Base-by-base conservation (phyloP, 2,329 filamentous ascomycete species). In the Monilinia vaccinii-corymbosi region DNA sequence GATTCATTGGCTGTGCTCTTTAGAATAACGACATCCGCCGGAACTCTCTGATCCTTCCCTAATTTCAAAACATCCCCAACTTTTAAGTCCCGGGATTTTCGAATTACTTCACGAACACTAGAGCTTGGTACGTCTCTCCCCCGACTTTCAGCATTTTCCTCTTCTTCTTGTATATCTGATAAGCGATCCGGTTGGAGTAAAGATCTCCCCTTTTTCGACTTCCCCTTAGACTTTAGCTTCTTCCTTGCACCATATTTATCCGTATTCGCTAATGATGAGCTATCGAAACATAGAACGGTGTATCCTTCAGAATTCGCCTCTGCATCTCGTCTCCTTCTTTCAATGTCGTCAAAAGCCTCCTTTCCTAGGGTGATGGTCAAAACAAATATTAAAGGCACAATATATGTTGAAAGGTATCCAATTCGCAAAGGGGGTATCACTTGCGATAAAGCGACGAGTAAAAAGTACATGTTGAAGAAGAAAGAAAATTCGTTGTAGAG, bases 381-480 rank as follows among this genome's bases (percentile, higher is more conserved):
- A 62, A 99, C 95, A 74, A 97, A 97, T 0, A 87, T 91, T 64
- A 99, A 75, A 1, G 94, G 94, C 23, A 89, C 92, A 72, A 97
- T 85, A 69, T 99, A 99, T 1, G 94, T 97, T 34, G 89, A 89
- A 63, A 99, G 81, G 73, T 97, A 97, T 60, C 94, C 94, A 66
- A 99, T 97, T 58, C 91, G 85, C 58, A 99, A 76, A 25, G 89
- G 83, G 4, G 91, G 92, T 69, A 99, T 92, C 47, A 91, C 86
- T 75, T 99, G 94, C 42, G 93, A 97, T 53, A 97, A 75, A 8
- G 94, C 95, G 53, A 99, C 94, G 31, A 97, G 84, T 60, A 99
- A 79, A 73, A 99, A 99, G 73, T 99, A 99, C 79, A 97, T 90
- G 80, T 99, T 99, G 80, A 99, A 96, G 76, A 99, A 99, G 78